Base-by-base conservation (phyloP, 257 asterid genomes). In the Solanum bulbocastanum region DNA sequence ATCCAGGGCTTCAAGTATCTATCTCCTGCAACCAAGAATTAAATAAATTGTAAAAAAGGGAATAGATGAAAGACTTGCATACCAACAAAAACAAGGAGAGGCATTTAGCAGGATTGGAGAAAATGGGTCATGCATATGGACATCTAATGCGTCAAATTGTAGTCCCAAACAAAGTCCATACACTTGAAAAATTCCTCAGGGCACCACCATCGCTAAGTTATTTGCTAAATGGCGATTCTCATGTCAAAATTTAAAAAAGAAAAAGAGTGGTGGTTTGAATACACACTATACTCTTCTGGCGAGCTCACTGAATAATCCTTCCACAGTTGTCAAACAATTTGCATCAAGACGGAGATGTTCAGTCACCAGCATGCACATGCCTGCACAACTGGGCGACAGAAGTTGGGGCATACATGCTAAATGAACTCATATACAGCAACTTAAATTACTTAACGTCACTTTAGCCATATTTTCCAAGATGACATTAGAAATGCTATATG, bases 1-100 rank as follows among this genome's bases (percentile, higher is more conserved):
- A 96, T 94, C 96, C 96, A 94, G 5, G 99, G 99, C 86, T 94
- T 96, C 91, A 96, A 88, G 87, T 96, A 96, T 90, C 98, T 93
- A 85, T 96, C 99, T 71, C 99, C 99, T 95, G 72, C 78, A 84
- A 85, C 62, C 87, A 40, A 40, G 36, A 85, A 65, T 10, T n/a
- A 16, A 81, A 30, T 79, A 44, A 81, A 79, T 16, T 81, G 30
- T 30, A 30, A 32, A 27, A 52, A 30, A 16, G 39, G 66, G 52
- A 79, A 44, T 40, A 76, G 84, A 75, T 22, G 83, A 75, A 75
- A 75, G 58, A 42, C 62, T n/a, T 78, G 62, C 58, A 39, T n/a
- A 56, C 84, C 27, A 78, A 79, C 36, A 79, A 76, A 69, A 39
- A 42, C 8, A 42, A 27, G 66, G 68, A 81, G 66, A 30, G 25